Evolutionary conservation across 2,329 filamentous ascomycete species (phyloP), one percentile per base, ranked within the genome.

Genomic region (Cyanodermella asteris): DNA sequence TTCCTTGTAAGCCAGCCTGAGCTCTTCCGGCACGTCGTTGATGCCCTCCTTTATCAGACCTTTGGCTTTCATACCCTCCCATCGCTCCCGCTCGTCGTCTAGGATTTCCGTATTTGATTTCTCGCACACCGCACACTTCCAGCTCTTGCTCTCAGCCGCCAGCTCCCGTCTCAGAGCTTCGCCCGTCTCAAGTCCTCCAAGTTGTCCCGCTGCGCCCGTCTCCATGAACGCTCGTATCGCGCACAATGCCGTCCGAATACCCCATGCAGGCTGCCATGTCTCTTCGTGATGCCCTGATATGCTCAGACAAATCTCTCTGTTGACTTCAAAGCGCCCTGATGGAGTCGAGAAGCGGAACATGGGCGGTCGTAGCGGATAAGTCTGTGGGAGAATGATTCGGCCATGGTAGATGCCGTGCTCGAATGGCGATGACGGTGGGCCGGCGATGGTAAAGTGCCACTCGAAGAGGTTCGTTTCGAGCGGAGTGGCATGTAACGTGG

Each of bases 191-290:
- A 94, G 57, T 0, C 87, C 87, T 8, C 87, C 87, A 2, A 97
- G 56, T 53, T 94, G 87, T 1, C 87, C 87, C 37, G 65, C 68
- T 6, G 76, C 70, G 37, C 84, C 77, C 3, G 74, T 82, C 45
- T 90, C 81, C 81, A 97, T 94, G 48, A 93, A 93, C 37, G 67
- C 74, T 27, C 87, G 56, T 24, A 94, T 66, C 5, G 68, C 69
- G 4, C 68, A 57, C 28, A 97, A 53, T 10, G 87, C 84, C 4
- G 87, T 94, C 31, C 87, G 64, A 7, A 97, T 73, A 0, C 87
- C 87, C 87, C 87, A 97, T 1, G 87, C 87, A 0, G 87, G 87
- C 59, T 93, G 84, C 87, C 87, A 97, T 10, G 78, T 91, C 55
- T 94, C 87, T 47, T 94, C 87, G 51, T 97, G 87, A 49, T 93